Evolutionary conservation across 306 rosid species (phyloP), one percentile per base, ranked within the genome.

Genomic region (Mimosa pudica): DNA sequence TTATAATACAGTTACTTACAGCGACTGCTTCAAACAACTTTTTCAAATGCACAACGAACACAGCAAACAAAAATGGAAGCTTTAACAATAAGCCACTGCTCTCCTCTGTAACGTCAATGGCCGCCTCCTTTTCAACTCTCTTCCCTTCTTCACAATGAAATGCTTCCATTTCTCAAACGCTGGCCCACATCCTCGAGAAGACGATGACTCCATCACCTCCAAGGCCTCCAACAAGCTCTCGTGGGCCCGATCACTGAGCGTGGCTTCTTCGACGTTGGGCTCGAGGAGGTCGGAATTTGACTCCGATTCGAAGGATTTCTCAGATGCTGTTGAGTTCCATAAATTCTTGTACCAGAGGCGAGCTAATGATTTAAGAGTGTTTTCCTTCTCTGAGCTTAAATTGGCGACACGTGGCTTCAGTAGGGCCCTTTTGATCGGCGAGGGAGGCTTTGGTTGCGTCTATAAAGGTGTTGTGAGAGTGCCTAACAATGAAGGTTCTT

Each of bases 381-480:
- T 95, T 80, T 70, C 90, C 14, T 93, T 95, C 90, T 75, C 93
- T 4, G 96, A 89, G 74, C 88, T 95, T 38, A 95, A 92, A 84
- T 66, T 89, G 32, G 97, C 99, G 1, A 95, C 93, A 18, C 89
- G 93, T 4, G 91, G 92, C 3, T 95, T 95, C 86, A 92, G 86
- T 54, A 80, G 98, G 55, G 55, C 89, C 33, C 82, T 91, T 42
- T 77, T 95, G 75, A 87, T 95, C 46, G 99, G 99, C 13, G 99
- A 93, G 73, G 99, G 99, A 1, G 99, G 99, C 0, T 95, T 95
- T 70, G 99, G 99, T 10, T 93, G 92, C 20, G 99, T 95, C 7
- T 95, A 86, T 83, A 81, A 84, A 70, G 98, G 97, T 1, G 8
- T 87, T 58, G 68, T 91, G 47, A 80, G 41, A 6, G 80, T 82